Evolutionary conservation across 768 basidiomycete species (phyloP), one percentile per base, ranked within the genome.

Genomic region (Rhodocollybia butyracea): DNA sequence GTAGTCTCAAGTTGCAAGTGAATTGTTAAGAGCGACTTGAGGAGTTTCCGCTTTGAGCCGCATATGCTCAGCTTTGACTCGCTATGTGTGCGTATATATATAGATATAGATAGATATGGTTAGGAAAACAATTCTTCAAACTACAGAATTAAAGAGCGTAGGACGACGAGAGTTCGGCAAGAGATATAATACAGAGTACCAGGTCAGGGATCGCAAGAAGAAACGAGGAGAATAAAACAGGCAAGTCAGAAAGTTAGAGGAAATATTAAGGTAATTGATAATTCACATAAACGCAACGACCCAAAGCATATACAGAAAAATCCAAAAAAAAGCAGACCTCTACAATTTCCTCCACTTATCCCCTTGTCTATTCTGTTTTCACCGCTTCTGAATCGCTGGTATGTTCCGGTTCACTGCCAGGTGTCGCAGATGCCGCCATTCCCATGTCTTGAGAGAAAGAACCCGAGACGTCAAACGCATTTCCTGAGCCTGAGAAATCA

Each of bases 391-490:
- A 61, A 61, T 87, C 84, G 53, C 34, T 38, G 12, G 32, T 26
- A 29, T 50, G 48, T 19, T 78, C 88, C 53, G 83, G 68, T 59
- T 88, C 87, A 65, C 79, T 82, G 39, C 68, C 58, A 47, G 80
- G 75, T 51, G 82, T 77, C 61, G 74, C 76, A 26, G 80, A 70
- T 51, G 78, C 66, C 53, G 71, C 76, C 63, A 91, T 77, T 55
- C 79, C 80, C 60, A 91, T 65, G 59, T 89, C 89, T 62, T 85
- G 86, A 34, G 83, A 73, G 46, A 80, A 71, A 68, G 88, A 88
- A n/a, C 75, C 77, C 31, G 79, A 64, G 46, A 90, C 88, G 67
- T 91, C 89, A 61, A 90, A 91, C 17, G 82, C 68, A 57, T 78
- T 81, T 51, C 80, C 78, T 13, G 85, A 70, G 46, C 79, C 79